A percentile compares a stretch with the other conserved stretches of the same genome.
These are phyloP conservation scores for Penicillium sp. DNA, from an alignment of 2,329 filamentous ascomycete genomes.

Conservation along the genomic window DNA sequence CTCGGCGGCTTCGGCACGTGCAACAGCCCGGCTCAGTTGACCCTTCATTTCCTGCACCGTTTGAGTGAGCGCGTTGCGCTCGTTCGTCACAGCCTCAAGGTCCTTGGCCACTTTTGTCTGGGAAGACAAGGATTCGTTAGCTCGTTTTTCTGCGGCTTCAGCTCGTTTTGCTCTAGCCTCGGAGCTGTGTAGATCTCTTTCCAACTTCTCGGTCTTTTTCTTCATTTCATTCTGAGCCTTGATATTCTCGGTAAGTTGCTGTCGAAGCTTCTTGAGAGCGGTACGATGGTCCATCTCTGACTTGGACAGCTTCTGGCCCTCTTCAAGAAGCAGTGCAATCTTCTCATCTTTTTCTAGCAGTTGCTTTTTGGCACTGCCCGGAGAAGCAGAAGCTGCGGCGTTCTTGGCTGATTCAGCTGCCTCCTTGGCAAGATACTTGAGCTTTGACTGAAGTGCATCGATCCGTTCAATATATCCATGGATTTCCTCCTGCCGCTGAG, in stretches of 20 bases:
- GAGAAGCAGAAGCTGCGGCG: constrained; percentile 59
- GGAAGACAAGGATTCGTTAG: constrained; percentile 55
- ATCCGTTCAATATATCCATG: constrained; percentile 83
- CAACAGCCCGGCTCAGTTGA: constrained; percentile 66
- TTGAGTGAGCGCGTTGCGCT: constrained; percentile 62
- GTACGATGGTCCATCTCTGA: constrained; percentile 81
- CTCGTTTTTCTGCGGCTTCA: constrained; percentile 58
- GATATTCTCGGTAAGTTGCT: constrained; percentile 52
- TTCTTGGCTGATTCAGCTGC: constrained; percentile 73
- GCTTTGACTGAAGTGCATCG: constrained; percentile 85
- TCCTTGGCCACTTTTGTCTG: constrained; percentile 56
- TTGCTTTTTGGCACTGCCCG: constrained; percentile 71
- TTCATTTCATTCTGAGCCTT: constrained; percentile 51
- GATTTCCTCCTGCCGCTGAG: constrained; percentile 74
- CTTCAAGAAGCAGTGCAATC: constrained; percentile 85
- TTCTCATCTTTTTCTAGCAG: constrained; percentile 86
- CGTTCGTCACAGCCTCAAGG: constrained; percentile 60
- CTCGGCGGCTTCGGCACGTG: constrained; percentile 66
- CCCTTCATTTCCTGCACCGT: constrained; percentile 66
- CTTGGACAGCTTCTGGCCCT: constrained; percentile 83
- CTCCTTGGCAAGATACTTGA: constrained; percentile 82
- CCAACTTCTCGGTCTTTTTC: constrained; percentile 59
- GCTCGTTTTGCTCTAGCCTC: constrained; percentile 60
- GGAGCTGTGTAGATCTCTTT: constrained; percentile 51
- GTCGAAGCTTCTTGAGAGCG: constrained; percentile 74